Evolutionary conservation across 208 protist genomes (phyloP).

Genomic region (Leishmania major): DNA sequence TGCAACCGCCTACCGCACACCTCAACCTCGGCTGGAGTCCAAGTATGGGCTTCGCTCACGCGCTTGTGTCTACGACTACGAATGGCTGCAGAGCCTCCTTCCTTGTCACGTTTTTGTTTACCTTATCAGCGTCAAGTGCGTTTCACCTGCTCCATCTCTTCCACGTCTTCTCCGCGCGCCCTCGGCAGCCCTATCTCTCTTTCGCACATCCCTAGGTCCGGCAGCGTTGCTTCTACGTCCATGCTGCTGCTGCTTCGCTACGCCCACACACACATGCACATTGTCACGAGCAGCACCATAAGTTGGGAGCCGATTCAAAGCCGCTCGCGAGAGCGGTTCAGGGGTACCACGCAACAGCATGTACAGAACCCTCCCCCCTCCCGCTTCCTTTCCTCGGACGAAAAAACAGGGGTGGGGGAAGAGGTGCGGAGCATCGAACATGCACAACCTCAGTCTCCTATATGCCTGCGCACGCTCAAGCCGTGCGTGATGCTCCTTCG

Average conservation of each 20-base stretch:
- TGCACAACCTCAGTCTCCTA: background rate
- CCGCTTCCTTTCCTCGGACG: background rate
- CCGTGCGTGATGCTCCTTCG: background rate
- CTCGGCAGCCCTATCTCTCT: background rate
- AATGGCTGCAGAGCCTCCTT: background rate
- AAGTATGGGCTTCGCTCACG: background rate
- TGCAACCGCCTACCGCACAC: background rate
- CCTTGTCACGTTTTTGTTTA: background rate
- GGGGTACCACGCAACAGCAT: background rate
- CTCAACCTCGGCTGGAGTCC: background rate
- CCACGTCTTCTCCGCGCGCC: too few relatives aligned
- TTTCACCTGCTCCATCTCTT: background rate
- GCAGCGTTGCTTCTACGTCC: background rate
- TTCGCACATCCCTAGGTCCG: background rate
- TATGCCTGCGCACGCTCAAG: background rate
- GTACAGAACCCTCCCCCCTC: background rate
- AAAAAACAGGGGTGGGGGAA: background rate
- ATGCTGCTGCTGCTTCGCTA: background rate
- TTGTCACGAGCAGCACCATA: background rate
- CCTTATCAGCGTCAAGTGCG: background rate
- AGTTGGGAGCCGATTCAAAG: background rate
- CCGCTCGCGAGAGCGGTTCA: background rate
- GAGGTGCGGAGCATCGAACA: background rate
- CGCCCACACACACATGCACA: background rate
- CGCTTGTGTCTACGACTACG: background rate